Percentiles rank a stretch among this genome's conserved stretches.
phyloP scores from a whole-genome alignment of 1,139 yeast species.

The Geotrichum carabidarum region DNA sequence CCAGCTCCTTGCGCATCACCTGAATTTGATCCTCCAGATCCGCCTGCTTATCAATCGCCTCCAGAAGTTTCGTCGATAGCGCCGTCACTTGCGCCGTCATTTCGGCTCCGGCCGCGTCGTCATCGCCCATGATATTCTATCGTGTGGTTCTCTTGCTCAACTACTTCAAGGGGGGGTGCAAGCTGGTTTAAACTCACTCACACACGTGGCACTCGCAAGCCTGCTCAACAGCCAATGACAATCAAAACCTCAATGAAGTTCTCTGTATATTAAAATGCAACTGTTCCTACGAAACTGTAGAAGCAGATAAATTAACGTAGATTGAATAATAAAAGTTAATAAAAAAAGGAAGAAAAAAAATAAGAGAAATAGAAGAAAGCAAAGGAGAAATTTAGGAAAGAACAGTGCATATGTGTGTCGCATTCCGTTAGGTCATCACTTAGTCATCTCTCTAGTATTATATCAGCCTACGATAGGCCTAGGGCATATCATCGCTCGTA shows the following conservation, averaged over 20 bases:
- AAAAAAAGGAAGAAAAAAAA: neutral
- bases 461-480: neutral
- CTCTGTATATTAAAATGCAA: neutral
- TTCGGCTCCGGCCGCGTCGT: constrained; percentile 7
- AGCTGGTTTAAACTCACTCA: constrained; percentile 1
- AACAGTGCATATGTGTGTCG: neutral
- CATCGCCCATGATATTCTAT: neutral
- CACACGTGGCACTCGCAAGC: constrained; percentile 4
- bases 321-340: no score
- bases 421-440: constrained; percentile 1
- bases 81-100: constrained; percentile 34
- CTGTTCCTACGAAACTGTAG: neutral
- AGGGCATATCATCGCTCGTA: neutral
- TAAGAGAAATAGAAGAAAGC: neutral
- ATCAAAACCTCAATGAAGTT: neutral
- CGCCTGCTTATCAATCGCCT: constrained; percentile 38
- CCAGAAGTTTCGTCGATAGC: constrained; percentile 36
- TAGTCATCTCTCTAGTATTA: neutral
- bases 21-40: constrained; percentile 37
- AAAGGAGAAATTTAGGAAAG: neutral
- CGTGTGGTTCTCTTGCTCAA: neutral
- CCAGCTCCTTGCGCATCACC: constrained; percentile 30
- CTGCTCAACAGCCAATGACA: neutral
- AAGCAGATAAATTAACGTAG: no score
- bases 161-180: constrained; percentile 8